A percentile compares a stretch with the other conserved stretches of the same genome.
These are phyloP conservation scores for Alternaria triticina DNA, from an alignment of 2,329 filamentous ascomycete species.

Conservation along the genomic window DNA sequence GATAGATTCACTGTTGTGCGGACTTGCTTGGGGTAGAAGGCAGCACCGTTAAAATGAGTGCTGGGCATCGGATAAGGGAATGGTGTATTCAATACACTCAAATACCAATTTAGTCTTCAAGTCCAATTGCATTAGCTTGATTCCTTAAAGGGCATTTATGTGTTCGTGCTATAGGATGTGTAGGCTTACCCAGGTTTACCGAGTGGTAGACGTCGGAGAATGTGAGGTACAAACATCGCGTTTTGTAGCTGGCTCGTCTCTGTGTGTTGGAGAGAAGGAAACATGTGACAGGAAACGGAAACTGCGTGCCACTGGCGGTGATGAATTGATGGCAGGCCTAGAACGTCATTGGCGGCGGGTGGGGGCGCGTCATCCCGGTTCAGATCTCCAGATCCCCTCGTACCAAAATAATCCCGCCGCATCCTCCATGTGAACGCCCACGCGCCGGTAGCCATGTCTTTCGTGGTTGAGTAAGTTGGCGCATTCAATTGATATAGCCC, in stretches of 20 bases:
- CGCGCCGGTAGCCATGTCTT: conserved; percentile 47
- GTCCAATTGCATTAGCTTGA: not conserved
- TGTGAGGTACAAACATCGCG: not conserved
- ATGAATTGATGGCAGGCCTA: not conserved
- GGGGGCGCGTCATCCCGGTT: conserved; percentile 12
- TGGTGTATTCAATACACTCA: not conserved
- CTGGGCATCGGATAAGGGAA: not conserved
- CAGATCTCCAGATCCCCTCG: conserved; percentile 12
- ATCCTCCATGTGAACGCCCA: conserved; percentile 17
- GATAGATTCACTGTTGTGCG: too few species aligned
- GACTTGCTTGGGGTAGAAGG: not conserved
- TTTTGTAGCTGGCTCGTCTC: not conserved
- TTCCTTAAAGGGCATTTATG: not conserved
- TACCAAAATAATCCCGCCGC: conserved; percentile 6
- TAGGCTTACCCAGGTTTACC: not conserved
- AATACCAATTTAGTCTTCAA: not conserved
- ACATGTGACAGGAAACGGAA: not conserved
- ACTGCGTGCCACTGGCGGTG: not conserved
- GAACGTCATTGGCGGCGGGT: conserved; percentile 4
- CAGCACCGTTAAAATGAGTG: not conserved
- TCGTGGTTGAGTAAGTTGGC: conserved; percentile 50
- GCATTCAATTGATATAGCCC: not conserved
- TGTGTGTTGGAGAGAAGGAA: not conserved
- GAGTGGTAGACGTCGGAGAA: not conserved
- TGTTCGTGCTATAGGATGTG: not conserved